These are phyloP conservation scores for Aegilops umbellulata DNA, from an alignment of 176 grass and related monocot genomes.

Conservation along the genomic window DNA sequence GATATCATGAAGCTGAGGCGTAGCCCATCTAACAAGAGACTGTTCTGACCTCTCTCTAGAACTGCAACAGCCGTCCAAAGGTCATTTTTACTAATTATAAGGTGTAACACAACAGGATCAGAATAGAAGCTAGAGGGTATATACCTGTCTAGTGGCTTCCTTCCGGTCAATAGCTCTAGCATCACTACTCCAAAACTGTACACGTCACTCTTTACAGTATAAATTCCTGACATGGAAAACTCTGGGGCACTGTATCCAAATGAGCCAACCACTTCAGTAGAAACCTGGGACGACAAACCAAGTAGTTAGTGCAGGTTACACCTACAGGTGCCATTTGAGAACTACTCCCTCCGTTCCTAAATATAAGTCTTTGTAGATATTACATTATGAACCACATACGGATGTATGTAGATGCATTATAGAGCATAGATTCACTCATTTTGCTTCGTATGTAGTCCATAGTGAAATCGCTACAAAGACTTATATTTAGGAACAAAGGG, in stretches of 20 bases:
- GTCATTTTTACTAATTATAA: conserved; percentile 4
- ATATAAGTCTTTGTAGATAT: no score
- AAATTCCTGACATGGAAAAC: conserved; percentile 96
- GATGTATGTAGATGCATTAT: no score
- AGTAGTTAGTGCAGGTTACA: conserved; percentile 23
- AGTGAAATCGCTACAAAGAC: no score
- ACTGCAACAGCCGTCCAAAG: conserved; percentile 48
- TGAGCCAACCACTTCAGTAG: conserved; percentile 81
- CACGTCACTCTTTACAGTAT: conserved; percentile 94
- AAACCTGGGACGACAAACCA: conserved; percentile 53
- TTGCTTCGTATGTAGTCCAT: no score
- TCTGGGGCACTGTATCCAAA: conserved; percentile 99
- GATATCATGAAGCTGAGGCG: conserved; percentile 96
- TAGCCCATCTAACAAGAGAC: conserved; percentile 96
- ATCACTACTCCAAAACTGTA: conserved; percentile 99
- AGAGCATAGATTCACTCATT: no score
- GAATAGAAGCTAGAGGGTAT: conserved; percentile 7
- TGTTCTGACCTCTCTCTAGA: conserved; percentile 87
- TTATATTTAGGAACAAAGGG: no score
- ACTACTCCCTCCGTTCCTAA: no score
- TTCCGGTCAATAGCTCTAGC: conserved; percentile 95
- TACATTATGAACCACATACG: no score
- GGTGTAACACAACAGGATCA: background rate
- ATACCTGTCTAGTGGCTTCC: conserved; percentile 93
- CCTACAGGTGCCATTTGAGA: conserved; percentile 1